These are phyloP conservation scores for Metarhizium sp. DNA, from an alignment of 2,329 filamentous ascomycete genomes.

Conservation along the genomic window DNA sequence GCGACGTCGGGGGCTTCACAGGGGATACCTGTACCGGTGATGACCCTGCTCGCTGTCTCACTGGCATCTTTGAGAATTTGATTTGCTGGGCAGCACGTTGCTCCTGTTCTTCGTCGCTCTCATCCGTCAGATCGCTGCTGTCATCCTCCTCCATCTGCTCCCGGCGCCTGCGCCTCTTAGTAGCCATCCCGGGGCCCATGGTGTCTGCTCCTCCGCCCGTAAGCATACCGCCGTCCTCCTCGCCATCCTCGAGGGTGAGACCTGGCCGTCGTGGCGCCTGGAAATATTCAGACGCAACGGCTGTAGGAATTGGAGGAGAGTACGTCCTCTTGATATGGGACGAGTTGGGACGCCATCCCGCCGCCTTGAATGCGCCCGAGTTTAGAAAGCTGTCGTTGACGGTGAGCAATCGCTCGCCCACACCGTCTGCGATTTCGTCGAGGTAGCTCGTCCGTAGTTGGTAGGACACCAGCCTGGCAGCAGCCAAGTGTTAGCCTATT, in stretches of 20 bases:
- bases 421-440: conserved; percentile 70
- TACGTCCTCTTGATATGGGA: conserved; percentile 74
- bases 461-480: conserved; percentile 64
- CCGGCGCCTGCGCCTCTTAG: conserved; percentile 54
- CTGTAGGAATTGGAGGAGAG: conserved; percentile 77
- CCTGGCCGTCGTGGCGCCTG: conserved; percentile 56
- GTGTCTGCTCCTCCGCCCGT: conserved; percentile 60
- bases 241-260: conserved; percentile 59
- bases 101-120: conserved; percentile 71
- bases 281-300: conserved; percentile 76
- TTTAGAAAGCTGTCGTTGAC: conserved; percentile 73
- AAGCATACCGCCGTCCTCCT: conserved; percentile 64
- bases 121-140: conserved; percentile 76
- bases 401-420: conserved; percentile 75
- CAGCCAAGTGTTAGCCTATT: conserved; percentile 10
- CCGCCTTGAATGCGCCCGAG: conserved; percentile 71
- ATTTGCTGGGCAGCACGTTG: conserved; percentile 79
- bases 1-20: conserved; percentile 44
- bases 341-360: conserved; percentile 68
- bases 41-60: conserved; percentile 76
- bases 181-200: conserved; percentile 56
- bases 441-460: conserved; percentile 75
- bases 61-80: conserved; percentile 92
- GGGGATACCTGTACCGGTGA: conserved; percentile 69
- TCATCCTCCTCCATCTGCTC: conserved; percentile 79